Evolutionary conservation across 2,329 filamentous ascomycete genomes (phyloP).

Genomic region (Didymella glomerata): DNA sequence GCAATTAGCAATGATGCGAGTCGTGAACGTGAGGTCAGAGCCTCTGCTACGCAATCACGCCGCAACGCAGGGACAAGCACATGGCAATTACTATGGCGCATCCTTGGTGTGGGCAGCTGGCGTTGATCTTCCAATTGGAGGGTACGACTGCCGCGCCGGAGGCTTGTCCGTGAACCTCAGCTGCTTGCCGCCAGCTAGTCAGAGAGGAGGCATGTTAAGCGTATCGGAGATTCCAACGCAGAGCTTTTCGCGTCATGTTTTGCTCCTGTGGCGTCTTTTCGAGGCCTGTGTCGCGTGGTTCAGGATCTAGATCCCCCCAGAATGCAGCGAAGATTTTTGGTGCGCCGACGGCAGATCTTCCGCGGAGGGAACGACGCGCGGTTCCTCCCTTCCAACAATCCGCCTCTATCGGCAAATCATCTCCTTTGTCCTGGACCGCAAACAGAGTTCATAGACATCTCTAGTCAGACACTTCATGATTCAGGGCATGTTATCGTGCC

Average conservation of each 20-base stretch:
- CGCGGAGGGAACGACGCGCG: slow-evolving; percentile 7
- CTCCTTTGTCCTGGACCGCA: not conserved
- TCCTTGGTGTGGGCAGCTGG: not conserved
- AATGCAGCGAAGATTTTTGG: not conserved
- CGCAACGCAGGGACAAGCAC: slow-evolving; percentile 1
- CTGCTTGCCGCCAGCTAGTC: slow-evolving; percentile 6
- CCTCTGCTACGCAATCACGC: not conserved
- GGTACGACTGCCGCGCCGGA: not conserved
- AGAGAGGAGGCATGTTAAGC: slow-evolving; percentile 1
- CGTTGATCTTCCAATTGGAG: not conserved
- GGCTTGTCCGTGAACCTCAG: not conserved
- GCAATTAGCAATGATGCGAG: not conserved
- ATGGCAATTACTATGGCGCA: not conserved
- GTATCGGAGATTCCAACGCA: not conserved
- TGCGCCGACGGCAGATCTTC: slow-evolving; percentile 8
- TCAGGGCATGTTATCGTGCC: not conserved
- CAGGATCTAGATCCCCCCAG: slow-evolving; percentile 3
- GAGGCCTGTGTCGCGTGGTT: slow-evolving; percentile 5
- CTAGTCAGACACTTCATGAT: not conserved
- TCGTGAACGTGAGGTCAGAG: slow-evolving; percentile 1
- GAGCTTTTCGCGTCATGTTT: not conserved
- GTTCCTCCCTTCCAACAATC: not conserved
- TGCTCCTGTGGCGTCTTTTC: slow-evolving; percentile 3
- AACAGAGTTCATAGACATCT: not conserved
- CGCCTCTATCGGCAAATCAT: not conserved